Base-by-base conservation (phyloP, 2,329 filamentous ascomycete species). In the Fusarium annulatum region DNA sequence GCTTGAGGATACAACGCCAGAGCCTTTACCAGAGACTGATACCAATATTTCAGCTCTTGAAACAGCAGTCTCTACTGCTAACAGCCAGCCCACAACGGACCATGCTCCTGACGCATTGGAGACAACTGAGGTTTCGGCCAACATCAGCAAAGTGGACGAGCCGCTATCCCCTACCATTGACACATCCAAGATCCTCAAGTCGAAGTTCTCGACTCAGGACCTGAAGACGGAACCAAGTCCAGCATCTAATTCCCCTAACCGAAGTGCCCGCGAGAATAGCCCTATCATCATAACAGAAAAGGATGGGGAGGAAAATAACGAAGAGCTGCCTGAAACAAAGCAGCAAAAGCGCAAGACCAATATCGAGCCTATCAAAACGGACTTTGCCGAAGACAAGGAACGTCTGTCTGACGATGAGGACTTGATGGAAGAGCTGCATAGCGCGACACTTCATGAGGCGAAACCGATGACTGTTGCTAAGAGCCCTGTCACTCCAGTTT, bases 351-450 rank as follows among this genome's bases (percentile, higher is more conserved):
- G 81, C 36, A 85, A 80, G 63, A 72, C 79, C 23, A 62, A 77
- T 15, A 78, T 88, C 26, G 88, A 91, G 34, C 89, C 89, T 23
- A 91, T 93, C 58, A 83, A 82, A 42, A 90, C 88, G 6, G 84
- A 87, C 21, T 80, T 82, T 18, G 45, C 23, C 12, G 61, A 63
- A 33, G 71, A 79, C 19, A 80, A 67, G 4, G 84, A 85, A 45
- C 88, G 88, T 79, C 83, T 90, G 45, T 87, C 83, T 33, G 91
- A 93, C n/a, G 93, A 96, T 80, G 94, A 96, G 78, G 92, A 90
- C 21, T 89, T 95, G 71, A 93, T 97, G 89, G 93, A 97, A 64
- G 95, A 97, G 82, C 84, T 97, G 62, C 93, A 94, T 76, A 93
- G 90, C 62, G 95, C 94, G 34, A 95, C 92, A 5, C 85, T 97